Evolutionary conservation across 2,329 filamentous ascomycete species (phyloP).

Genomic region (Macroventuria anomochaeta): DNA sequence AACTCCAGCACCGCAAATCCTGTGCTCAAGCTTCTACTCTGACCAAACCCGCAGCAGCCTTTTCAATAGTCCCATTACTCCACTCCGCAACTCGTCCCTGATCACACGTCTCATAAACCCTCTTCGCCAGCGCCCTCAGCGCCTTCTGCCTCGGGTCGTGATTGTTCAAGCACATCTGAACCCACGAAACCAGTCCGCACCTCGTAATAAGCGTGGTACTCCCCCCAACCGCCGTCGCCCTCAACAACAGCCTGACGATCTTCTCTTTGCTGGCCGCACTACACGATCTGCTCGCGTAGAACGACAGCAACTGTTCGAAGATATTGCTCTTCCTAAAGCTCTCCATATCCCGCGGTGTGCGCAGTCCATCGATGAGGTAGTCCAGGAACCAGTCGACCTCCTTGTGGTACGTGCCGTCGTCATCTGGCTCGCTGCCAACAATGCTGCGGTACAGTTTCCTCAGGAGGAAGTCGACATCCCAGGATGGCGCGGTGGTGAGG

Average conservation of each 20-base stretch:
- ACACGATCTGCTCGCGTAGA: slow-evolving; percentile 72
- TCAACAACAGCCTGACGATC: slow-evolving; percentile 67
- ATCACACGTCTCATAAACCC: slow-evolving; percentile 71
- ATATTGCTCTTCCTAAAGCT: slow-evolving; percentile 67
- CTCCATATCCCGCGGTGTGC: slow-evolving; percentile 64
- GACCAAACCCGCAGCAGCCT: slow-evolving; percentile 17
- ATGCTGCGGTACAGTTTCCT: slow-evolving; percentile 71
- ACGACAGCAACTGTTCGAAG: slow-evolving; percentile 75
- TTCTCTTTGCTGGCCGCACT: slow-evolving; percentile 65
- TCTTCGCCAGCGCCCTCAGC: slow-evolving; percentile 62
- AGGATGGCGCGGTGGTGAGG: slow-evolving; percentile 76
- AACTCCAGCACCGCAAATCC: neutral
- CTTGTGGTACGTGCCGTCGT: slow-evolving; percentile 71
- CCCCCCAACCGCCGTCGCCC: slow-evolving; percentile 72
- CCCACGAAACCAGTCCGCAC: slow-evolving; percentile 76
- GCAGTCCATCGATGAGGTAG: slow-evolving; percentile 72
- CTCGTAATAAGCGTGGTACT: slow-evolving; percentile 82
- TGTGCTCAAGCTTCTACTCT: slow-evolving; percentile 13
- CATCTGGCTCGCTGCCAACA: slow-evolving; percentile 74
- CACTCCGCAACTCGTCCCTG: slow-evolving; percentile 69
- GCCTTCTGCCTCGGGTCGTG: slow-evolving; percentile 58
- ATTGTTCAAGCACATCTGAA: slow-evolving; percentile 64
- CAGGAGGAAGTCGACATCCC: slow-evolving; percentile 66
- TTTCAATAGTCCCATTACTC: slow-evolving; percentile 58
- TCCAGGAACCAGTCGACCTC: slow-evolving; percentile 78